These are phyloP conservation scores for Holtermanniella nyarrowii DNA, from an alignment of 768 basidiomycete genomes.

Conservation along the genomic window DNA sequence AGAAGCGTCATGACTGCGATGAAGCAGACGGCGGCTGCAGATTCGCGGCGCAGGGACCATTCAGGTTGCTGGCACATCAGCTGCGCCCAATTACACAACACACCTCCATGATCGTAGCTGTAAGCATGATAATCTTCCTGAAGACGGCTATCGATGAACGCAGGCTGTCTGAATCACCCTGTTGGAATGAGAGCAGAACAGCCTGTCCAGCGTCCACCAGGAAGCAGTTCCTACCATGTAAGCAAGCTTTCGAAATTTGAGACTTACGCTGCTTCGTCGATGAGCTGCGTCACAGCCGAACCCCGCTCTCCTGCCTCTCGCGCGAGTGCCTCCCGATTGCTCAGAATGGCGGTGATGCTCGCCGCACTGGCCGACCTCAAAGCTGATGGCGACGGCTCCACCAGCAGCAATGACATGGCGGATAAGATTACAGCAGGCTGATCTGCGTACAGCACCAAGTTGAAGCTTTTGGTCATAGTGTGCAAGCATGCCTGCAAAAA, in stretches of 20 bases:
- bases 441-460: background rate
- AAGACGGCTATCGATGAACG: constrained; percentile 7
- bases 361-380: background rate
- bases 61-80: no score
- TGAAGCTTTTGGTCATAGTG: no score
- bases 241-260: background rate
- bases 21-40: background rate
- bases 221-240: background rate
- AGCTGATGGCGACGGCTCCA: background rate
- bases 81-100: background rate
- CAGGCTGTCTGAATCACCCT: constrained; percentile 14
- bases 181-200: constrained; percentile 18
- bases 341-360: background rate
- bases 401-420: background rate
- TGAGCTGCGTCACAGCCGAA: background rate
- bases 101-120: background rate
- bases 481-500: no score
- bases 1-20: background rate
- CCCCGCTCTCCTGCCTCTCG: no score
- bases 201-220: constrained; percentile 20
- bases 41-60: background rate
- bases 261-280: background rate
- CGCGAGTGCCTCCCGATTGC: background rate
- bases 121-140: constrained; percentile 1
- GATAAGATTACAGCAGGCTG: background rate